Conservation (phyloP, 192 early-diverging fungal genomes). For the Phlyctochytrium bullatum region DNA sequence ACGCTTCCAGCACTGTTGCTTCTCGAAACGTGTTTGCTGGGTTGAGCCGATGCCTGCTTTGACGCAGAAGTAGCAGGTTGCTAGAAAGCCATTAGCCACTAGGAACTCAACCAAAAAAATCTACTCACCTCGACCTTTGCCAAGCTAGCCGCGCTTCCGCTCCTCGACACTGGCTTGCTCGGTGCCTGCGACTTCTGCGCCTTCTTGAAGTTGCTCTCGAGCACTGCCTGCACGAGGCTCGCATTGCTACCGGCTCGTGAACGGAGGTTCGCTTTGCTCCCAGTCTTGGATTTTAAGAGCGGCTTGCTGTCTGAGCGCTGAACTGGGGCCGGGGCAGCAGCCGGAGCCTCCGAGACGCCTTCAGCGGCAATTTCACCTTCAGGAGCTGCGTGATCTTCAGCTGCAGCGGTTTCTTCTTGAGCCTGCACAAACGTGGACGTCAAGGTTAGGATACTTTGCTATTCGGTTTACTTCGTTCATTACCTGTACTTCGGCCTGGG, state of each 20-base stretch:
- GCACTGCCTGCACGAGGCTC: background rate
- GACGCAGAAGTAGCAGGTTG: background rate
- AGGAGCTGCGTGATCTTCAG: no score
- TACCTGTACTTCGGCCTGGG: no score
- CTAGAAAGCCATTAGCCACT: background rate
- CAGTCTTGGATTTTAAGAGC: background rate
- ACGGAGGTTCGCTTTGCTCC: background rate
- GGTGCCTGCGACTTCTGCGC: background rate
- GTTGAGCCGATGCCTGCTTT: background rate
- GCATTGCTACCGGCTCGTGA: no score
- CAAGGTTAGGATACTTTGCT: no score
- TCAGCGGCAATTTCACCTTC: no score
- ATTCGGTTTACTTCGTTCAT: no score
- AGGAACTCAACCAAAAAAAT: background rate
- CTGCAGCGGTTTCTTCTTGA: no score
- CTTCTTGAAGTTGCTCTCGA: background rate
- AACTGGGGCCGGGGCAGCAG: no score
- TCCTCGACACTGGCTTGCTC: background rate
- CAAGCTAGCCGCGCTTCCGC: background rate
- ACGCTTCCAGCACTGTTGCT: background rate
- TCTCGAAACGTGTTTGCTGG: background rate
- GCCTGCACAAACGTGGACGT: no score
- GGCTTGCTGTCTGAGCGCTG: background rate
- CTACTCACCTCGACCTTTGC: background rate
- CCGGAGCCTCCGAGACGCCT: no score